These are phyloP conservation scores for Cordyceps fumosorosea DNA, from an alignment of 2,329 filamentous ascomycete genomes.

Conservation along the genomic window DNA sequence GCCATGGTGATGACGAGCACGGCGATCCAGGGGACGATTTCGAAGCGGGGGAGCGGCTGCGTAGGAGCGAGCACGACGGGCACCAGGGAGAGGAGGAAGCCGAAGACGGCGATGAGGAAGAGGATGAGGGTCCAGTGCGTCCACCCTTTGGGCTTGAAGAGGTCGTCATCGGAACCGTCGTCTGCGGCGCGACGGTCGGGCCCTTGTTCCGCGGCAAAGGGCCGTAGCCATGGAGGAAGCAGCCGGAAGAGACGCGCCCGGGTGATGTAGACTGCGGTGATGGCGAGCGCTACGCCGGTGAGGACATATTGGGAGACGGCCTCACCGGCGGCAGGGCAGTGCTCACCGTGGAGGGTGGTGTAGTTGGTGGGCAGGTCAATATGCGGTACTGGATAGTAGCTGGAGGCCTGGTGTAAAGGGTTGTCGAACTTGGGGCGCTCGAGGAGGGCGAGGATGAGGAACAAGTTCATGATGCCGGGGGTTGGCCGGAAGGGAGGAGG, in stretches of 20 bases:
- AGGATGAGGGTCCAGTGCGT: constrained; percentile 34
- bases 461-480: not conserved
- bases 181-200: constrained; percentile 7
- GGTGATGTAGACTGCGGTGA: constrained; percentile 24
- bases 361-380: not conserved
- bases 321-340: constrained; percentile 12
- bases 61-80: constrained; percentile 24
- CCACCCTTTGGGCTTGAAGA: constrained; percentile 27
- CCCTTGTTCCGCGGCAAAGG: constrained; percentile 36
- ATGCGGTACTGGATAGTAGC: not conserved
- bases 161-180: not conserved
- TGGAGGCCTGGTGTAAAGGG: not conserved
- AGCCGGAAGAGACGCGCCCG: constrained; percentile 21
- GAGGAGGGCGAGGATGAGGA: not conserved
- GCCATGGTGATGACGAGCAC: constrained; percentile 30
- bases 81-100: constrained; percentile 25
- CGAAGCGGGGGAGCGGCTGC: constrained; percentile 24
- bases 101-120: constrained; percentile 11
- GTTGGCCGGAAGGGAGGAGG: not conserved
- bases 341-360: not conserved
- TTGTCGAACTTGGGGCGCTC: not conserved
- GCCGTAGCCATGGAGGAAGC: constrained; percentile 34
- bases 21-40: constrained; percentile 34
- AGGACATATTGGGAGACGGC: constrained; percentile 18
- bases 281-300: constrained; percentile 22